Base-by-base conservation (phyloP, 2,329 filamentous ascomycete genomes). In the Aspergillus amoenus region DNA sequence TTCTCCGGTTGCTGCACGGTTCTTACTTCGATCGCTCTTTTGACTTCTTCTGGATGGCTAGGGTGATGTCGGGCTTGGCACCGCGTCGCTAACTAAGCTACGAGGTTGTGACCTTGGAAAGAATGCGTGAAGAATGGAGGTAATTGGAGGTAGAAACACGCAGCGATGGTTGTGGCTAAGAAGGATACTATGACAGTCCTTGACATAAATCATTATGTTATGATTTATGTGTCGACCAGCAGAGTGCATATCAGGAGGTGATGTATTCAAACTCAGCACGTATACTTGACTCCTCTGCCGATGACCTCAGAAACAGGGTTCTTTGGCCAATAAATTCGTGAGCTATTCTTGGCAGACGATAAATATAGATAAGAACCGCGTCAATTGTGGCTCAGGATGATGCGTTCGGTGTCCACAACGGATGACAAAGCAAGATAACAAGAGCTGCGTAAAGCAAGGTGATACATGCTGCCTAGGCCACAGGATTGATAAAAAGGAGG, bases 341-440 rank as follows among this genome's bases (percentile, higher is more conserved):
- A 53, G 43, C 51, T 22, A 53, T 53, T n/a, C 51, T 53, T 53
- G 51, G 51, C 51, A 32, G 22, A 17, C 12, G 22, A 51, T 17
- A 47, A 30, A n/a, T 40, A 53, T 53, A 45, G 51, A 53, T 41
- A 53, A 47, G n/a, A 40, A 32, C 42, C 40, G 51, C 51, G 22
- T 22, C 51, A 47, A 47, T 15, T 41, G 43, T 30, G 22, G 42
- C 34, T 18, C n/a, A 12, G n/a, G 32, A 47, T 47, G 32, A 53
- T 53, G 51, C 40, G 42, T 47, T 22, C 30, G 18, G 22, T 46
- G 24, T 9, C 43, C 44, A 34, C 27, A 9, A 15, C 24, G 8
- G 15, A 24, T 24, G 39, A 21, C 21, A 42, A 47, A 21, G 5
- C 8, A 11, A 30, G 15, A 21, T 21, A 32, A 15, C 13, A 44